Percentiles rank a stretch among this genome's conserved stretches.
Conservation (phyloP, 306 rosid species). For the Inga oerstediana region DNA sequence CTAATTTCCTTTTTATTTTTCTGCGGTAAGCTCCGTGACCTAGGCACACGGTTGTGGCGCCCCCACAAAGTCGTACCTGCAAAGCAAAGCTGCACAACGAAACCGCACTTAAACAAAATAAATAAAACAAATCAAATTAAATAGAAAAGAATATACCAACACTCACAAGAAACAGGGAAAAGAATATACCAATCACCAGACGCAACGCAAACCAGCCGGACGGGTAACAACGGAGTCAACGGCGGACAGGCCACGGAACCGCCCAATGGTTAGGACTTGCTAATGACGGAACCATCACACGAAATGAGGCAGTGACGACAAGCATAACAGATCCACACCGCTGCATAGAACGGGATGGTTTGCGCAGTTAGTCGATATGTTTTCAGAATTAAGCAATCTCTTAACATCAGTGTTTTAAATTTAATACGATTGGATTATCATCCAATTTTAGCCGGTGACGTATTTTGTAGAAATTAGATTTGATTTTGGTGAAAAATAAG, state of each 20-base stretch:
- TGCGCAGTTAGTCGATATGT: conserved; percentile 30
- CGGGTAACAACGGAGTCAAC: conserved; percentile 34
- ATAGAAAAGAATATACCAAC: not conserved
- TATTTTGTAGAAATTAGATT: not conserved
- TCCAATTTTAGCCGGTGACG: conserved; percentile 7
- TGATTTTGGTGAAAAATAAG: conserved; percentile 13
- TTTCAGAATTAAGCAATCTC: not conserved
- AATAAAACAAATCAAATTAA: not conserved
- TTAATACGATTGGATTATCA: not conserved
- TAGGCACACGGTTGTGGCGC: not conserved
- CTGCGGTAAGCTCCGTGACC: not conserved
- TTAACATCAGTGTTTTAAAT: not conserved
- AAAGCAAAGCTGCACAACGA: not conserved
- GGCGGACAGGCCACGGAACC: conserved; percentile 38
- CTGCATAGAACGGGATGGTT: conserved; percentile 39
- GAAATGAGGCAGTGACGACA: conserved; percentile 28
- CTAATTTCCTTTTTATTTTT: not conserved
- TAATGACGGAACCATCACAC: not conserved
- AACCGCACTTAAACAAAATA: conserved; percentile 30
- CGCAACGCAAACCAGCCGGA: conserved; percentile 28
- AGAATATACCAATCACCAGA: conserved; percentile 48
- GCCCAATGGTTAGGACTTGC: not conserved
- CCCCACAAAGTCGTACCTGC: not conserved
- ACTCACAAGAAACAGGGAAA: not conserved
- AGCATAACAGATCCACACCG: conserved; percentile 39